Evolutionary conservation across 2,329 filamentous ascomycete species (phyloP).

Genomic region (Pseudocercospora fuligena): DNA sequence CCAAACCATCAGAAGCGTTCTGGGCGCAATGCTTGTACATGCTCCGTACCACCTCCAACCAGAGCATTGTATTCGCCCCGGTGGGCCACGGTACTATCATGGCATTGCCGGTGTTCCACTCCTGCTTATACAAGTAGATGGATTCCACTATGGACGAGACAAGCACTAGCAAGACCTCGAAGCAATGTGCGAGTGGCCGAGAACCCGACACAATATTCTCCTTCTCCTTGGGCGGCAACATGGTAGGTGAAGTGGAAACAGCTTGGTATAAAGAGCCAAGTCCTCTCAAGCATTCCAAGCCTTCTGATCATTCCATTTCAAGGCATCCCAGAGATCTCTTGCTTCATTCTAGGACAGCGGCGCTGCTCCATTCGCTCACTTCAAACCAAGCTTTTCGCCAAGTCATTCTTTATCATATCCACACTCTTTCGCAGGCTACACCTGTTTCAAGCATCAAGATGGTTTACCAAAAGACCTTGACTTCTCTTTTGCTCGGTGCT

Average conservation of each 20-base stretch:
- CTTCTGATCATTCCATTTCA: constrained; percentile 13
- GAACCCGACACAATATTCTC: background rate
- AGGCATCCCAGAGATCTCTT: constrained; percentile 19
- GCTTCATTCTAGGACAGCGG: constrained; percentile 21
- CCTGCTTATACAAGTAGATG: background rate
- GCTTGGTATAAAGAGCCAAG: constrained; percentile 26
- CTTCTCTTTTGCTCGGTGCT: constrained; percentile 26
- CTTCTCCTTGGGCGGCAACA: background rate
- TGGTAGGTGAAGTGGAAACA: background rate
- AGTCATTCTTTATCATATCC: background rate
- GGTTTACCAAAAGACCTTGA: constrained; percentile 26
- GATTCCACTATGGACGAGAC: constrained; percentile 12
- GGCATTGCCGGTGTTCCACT: background rate
- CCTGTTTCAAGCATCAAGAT: constrained; percentile 18
- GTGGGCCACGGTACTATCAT: background rate
- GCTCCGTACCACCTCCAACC: constrained; percentile 4
- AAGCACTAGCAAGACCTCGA: background rate
- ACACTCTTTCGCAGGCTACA: constrained; percentile 16
- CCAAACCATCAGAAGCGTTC: background rate
- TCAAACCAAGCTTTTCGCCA: constrained; percentile 12
- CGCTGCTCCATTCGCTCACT: constrained; percentile 25
- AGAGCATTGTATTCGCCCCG: background rate
- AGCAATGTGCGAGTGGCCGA: background rate
- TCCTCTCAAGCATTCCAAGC: constrained; percentile 19
- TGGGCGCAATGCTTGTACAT: constrained; percentile 13